These are phyloP conservation scores for Rhizoctonia solani DNA, from an alignment of 1,284 basidiomycete genomes.

Conservation along the genomic window DNA sequence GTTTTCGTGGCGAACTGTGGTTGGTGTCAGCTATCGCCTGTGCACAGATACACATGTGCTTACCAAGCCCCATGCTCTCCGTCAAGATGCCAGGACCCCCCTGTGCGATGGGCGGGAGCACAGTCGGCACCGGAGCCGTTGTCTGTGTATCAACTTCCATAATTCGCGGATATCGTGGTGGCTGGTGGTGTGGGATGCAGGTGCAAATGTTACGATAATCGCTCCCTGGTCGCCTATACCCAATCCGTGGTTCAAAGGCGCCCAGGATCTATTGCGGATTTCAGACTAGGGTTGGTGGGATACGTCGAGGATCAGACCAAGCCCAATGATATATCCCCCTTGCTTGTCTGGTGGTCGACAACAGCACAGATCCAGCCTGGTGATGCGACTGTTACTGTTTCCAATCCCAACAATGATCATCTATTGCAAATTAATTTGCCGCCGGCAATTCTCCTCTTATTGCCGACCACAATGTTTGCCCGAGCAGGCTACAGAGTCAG, in stretches of 20 bases:
- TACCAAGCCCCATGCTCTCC: slow-evolving; percentile 29
- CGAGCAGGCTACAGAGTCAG: not conserved
- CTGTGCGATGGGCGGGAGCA: slow-evolving; percentile 6
- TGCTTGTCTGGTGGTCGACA: not conserved
- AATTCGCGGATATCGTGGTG: too few relatives aligned
- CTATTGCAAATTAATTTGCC: slow-evolving; percentile 18
- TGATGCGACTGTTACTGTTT: not conserved
- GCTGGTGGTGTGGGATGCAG: slow-evolving; percentile 33
- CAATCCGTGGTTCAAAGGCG: slow-evolving; percentile 31
- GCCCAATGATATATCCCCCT: too few relatives aligned
- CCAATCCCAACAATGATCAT: slow-evolving; percentile 11
- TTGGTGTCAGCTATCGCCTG: not conserved
- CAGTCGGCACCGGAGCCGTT: not conserved
- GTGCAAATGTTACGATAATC: slow-evolving; percentile 33
- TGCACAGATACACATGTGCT: not conserved
- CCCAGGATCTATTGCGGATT: not conserved
- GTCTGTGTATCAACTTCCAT: slow-evolving; percentile 25
- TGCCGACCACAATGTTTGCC: slow-evolving; percentile 10
- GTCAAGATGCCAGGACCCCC: slow-evolving; percentile 5
- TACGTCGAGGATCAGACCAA: too few relatives aligned
- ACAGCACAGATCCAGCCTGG: slow-evolving; percentile 1
- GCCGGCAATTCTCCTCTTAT: not conserved
- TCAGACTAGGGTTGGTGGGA: too few relatives aligned
- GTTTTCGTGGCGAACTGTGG: slow-evolving; percentile 25
- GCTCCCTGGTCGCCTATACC: slow-evolving; percentile 4